Evolutionary conservation across 768 basidiomycete species (phyloP), one percentile per base, ranked within the genome.

Genomic region (Lentinula sp.): DNA sequence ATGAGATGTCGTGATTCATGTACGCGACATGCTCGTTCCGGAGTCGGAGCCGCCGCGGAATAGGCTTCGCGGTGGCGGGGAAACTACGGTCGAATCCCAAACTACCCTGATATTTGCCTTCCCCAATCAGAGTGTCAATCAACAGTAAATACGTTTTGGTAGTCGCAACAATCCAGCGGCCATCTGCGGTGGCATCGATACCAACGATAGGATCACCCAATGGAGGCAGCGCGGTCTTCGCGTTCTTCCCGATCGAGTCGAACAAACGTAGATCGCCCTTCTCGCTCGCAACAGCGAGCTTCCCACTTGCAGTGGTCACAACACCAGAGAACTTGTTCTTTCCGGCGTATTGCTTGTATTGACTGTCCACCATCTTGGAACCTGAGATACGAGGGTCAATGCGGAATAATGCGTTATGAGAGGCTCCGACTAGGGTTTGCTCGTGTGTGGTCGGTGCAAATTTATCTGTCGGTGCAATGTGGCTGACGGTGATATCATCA

Each of bases 181-280:
- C 97, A 70, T 93, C 86, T 28, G 93, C 91, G 7, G 95, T 94
- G 10, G 92, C 92, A 75, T 99, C 97, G 56, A 99, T 83, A 39
- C 97, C 97, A 55, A 92, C 73, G 67, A 99, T 98, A 49, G 96
- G 92, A 74, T 97, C 95, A 13, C 97, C 97, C 18, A 98, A 80
- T 48, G 95, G 91, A 37, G 95, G 95, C 39, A 99, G 77, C 12
- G 95, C 94, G 10, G 97, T 99, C 85, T 99, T 99, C 33, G 97
- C 97, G 69, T 93, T 98, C 83, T 98, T 99, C 48, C 97, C 97
- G 65, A 99, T 90, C 51, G 88, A 81, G 74, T 99, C 97, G 66
- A 95, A 99, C 59, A 99, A 78, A 42, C 95, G 81, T 65, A 99
- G 91, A 70, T 98, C 97, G 59, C 97, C 97, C 77, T 98, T 99